Evolutionary conservation across 2,329 filamentous ascomycete genomes (phyloP), one percentile per base, ranked within the genome.

Genomic region (Amphichorda felina): DNA sequence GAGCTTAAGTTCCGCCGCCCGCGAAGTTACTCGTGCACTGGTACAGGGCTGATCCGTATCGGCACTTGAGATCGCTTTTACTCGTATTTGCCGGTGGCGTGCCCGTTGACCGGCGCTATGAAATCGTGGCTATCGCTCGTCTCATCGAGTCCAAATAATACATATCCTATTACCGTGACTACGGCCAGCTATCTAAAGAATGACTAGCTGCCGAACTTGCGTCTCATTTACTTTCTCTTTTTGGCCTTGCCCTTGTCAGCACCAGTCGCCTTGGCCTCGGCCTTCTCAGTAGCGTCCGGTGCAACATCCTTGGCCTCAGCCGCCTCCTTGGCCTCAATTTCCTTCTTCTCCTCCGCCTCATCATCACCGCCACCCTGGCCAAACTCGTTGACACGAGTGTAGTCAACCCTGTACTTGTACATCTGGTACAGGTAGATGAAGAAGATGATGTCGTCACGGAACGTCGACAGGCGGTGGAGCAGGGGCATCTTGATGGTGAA

Each of bases 401-500:
- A 91, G 58, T 98, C 91, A 41, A 91, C 70, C 62, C 81, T 86
- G 68, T 98, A 98, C 37, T 81, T 81, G 73, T 78, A 98, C 41
- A 80, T 75, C 64, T 98, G 91, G 61, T 98, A 98, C 4, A 98
- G 49, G 63, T 95, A 98, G 40, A 98, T 71, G 55, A 98, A 98
- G 70, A 98, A 98, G 54, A 98, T 96, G 45, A 98, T 70, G 52
- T 98, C 91, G 55, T 98, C 91, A 41, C 91, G 73, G 43, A 98
- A 72, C 1, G 91, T 96, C 1, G 91, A 87, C 34, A 98, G 68
- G 13, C 91, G 77, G 59, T 98, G 91, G 35, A 98, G 69, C 42
- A 88, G 76, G 1, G 91, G 91, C 91, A 98, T 98, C 66, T 96
- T 96, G 66, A 98, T 95, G 27, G 91, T 98, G 52, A 96, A 98